Conservation (phyloP, 352 stramenopile genomes). For the Phytopythium delawarense region DNA sequence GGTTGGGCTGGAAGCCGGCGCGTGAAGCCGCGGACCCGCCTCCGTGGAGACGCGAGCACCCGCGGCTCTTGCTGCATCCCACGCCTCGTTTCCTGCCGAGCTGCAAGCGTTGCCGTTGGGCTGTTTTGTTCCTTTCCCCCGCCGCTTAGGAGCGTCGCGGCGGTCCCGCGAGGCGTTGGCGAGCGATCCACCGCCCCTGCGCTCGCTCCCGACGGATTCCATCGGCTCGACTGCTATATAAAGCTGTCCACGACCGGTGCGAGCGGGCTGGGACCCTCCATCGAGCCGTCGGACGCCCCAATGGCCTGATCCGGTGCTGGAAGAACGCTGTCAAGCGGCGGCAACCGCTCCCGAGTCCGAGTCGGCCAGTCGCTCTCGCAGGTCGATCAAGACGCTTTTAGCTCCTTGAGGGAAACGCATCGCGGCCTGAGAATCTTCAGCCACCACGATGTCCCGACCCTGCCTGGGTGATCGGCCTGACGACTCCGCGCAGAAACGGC, state of each 20-base stretch:
- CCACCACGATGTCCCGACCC: neutral
- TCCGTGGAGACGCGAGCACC: too few relatives aligned
- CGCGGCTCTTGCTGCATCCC: neutral
- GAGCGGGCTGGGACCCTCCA: neutral
- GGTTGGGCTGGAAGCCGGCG: neutral
- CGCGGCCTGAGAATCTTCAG: neutral
- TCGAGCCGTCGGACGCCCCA: neutral
- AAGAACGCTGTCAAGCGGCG: neutral
- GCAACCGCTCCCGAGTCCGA: neutral
- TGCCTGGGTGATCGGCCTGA: neutral
- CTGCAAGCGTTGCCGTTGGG: conserved; percentile 3
- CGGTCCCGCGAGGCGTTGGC: neutral
- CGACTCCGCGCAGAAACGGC: neutral
- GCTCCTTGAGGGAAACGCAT: neutral
- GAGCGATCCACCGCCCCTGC: neutral
- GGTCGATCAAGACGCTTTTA: neutral
- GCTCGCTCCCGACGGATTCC: neutral
- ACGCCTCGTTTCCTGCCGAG: neutral
- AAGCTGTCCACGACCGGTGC: neutral
- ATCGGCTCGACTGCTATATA: neutral
- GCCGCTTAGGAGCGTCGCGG: conserved; percentile 3
- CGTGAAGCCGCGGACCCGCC: neutral
- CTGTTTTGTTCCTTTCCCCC: conserved; percentile 5
- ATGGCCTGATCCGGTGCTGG: neutral
- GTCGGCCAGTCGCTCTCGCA: neutral